phyloP scores from a whole-genome alignment of 495 filamentous ascomycete genomes.

The Podospora anserina region DNA sequence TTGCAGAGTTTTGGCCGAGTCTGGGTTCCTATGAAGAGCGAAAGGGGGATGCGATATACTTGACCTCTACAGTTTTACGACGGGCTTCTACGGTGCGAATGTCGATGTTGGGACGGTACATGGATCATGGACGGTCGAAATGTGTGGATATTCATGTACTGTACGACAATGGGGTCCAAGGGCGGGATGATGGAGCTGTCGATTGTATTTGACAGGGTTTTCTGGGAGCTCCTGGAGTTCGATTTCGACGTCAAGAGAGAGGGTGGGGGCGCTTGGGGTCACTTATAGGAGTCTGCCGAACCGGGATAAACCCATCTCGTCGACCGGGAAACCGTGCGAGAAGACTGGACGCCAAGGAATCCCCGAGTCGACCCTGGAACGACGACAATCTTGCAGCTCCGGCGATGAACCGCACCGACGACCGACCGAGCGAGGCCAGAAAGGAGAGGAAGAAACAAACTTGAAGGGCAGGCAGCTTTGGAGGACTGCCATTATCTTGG shows the following conservation, averaged over 20 bases:
- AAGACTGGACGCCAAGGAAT: background rate
- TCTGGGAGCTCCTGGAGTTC: background rate
- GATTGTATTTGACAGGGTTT: background rate
- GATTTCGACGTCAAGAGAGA: background rate
- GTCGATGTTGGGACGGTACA: background rate
- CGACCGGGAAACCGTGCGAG: background rate
- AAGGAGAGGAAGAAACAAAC: background rate
- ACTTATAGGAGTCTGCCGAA: background rate
- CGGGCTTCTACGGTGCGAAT: too few relatives aligned
- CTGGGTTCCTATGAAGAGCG: constrained; percentile 42
- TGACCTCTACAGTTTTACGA: background rate
- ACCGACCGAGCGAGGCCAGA: background rate
- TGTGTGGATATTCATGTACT: background rate
- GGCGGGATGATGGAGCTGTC: background rate
- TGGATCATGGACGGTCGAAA: background rate
- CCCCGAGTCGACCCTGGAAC: background rate
- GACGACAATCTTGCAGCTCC: background rate
- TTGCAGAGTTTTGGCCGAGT: constrained; percentile 46
- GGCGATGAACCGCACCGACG: background rate
- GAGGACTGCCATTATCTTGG: background rate
- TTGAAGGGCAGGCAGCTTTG: background rate
- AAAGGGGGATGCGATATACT: background rate
- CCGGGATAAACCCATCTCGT: background rate
- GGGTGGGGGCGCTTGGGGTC: background rate
- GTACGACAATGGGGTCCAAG: background rate